Percentiles rank a stretch among this genome's conserved stretches.
phyloP scores from a whole-genome alignment of 352 stramenopile species.

The Pythium aristosporum region DNA sequence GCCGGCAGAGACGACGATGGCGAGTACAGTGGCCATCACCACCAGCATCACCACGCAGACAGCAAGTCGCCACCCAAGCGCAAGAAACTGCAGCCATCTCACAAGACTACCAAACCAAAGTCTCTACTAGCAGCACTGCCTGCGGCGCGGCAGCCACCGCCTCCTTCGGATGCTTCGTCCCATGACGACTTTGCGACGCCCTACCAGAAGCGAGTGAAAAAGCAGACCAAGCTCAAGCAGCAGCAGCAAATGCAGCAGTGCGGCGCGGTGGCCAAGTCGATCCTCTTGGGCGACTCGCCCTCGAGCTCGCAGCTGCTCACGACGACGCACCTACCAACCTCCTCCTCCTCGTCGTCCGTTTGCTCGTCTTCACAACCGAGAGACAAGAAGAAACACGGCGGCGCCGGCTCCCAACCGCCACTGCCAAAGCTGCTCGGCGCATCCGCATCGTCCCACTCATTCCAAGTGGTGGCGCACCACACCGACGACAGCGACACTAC shows the following conservation, averaged over 20 bases:
- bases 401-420: slow-evolving; percentile 35
- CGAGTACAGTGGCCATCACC: not conserved
- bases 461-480: slow-evolving; percentile 6
- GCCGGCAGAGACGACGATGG: slow-evolving; percentile 22
- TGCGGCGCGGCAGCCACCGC: not conserved
- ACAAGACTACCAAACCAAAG: slow-evolving; percentile 27
- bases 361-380: slow-evolving; percentile 17
- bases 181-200: slow-evolving; percentile 37
- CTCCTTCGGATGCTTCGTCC: slow-evolving; percentile 10
- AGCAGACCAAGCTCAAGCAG: slow-evolving; percentile 45
- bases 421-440: slow-evolving; percentile 43
- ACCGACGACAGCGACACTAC: slow-evolving; percentile 24
- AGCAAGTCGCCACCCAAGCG: slow-evolving; percentile 30
- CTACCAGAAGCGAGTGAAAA: slow-evolving; percentile 48
- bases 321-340: slow-evolving; percentile 19
- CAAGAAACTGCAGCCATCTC: slow-evolving; percentile 34
- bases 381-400: slow-evolving; percentile 40
- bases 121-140: slow-evolving; percentile 11
- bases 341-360: slow-evolving; percentile 6
- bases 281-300: slow-evolving; percentile 43
- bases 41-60: slow-evolving; percentile 18
- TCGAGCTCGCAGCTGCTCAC: slow-evolving; percentile 25
- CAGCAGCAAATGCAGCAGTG: slow-evolving; percentile 26
- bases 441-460: slow-evolving; percentile 34
- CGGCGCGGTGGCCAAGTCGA: slow-evolving; percentile 42